These are phyloP conservation scores for Didymella sp. DNA, from an alignment of 2,329 filamentous ascomycete genomes.

Conservation along the genomic window DNA sequence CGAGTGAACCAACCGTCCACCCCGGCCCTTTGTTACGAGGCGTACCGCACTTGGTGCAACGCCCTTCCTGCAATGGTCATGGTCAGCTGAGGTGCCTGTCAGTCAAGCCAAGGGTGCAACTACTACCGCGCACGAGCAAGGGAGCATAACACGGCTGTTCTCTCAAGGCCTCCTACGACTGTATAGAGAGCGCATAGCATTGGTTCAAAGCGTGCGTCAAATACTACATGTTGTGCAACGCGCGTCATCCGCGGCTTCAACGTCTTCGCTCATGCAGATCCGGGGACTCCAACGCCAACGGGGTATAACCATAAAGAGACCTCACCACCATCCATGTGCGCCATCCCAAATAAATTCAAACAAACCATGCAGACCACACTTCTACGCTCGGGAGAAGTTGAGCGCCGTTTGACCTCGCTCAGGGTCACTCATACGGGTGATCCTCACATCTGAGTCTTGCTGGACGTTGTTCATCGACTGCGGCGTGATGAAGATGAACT, in stretches of 20 bases:
- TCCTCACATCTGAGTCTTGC: slow-evolving; percentile 71
- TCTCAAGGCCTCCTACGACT: background rate
- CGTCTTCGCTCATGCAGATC: slow-evolving; percentile 4
- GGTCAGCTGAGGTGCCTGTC: slow-evolving; percentile 1
- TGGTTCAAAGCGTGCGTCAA: background rate
- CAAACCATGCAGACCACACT: background rate
- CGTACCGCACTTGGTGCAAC: slow-evolving; percentile 2
- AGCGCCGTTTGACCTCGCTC: slow-evolving; percentile 59
- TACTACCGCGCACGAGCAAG: background rate
- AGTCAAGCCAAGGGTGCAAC: background rate
- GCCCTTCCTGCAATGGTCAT: background rate
- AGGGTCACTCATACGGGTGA: slow-evolving; percentile 70
- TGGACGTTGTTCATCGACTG: slow-evolving; percentile 70
- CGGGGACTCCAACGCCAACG: slow-evolving; percentile 17
- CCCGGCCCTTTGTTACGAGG: slow-evolving; percentile 8
- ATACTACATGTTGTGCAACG: background rate
- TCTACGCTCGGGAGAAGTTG: slow-evolving; percentile 27
- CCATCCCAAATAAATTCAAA: background rate
- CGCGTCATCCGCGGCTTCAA: background rate
- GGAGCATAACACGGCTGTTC: background rate
- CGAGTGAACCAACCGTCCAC: slow-evolving; percentile 7
- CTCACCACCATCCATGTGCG: background rate
- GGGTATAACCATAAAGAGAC: slow-evolving; percentile 31
- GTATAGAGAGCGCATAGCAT: background rate
- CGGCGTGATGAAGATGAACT: slow-evolving; percentile 96